Conservation (phyloP, 306 rosid species). For the Citrullus mucosospermus region DNA sequence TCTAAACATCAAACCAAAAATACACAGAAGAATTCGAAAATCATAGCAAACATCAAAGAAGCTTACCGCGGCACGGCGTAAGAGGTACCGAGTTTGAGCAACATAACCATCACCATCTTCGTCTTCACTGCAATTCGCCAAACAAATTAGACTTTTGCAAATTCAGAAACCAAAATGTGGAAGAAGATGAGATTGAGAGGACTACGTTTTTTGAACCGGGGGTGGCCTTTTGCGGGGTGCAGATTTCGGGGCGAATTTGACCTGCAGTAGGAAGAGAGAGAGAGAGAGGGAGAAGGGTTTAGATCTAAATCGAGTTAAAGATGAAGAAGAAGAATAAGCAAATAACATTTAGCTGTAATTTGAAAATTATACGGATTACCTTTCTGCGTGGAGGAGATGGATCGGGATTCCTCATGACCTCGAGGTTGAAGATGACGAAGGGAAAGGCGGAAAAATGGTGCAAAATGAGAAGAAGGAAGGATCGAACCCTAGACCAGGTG, state of each 20-base stretch:
- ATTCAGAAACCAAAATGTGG: neutral
- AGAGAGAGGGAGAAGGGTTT: neutral
- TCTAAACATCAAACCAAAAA: neutral
- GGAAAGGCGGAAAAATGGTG: neutral
- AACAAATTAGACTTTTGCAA: neutral
- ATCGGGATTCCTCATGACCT: slow-evolving; percentile 25
- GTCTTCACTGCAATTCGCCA: slow-evolving; percentile 30
- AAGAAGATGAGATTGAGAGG: neutral
- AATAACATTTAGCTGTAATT: neutral
- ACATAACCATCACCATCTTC: slow-evolving; percentile 14
- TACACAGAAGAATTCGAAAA: neutral
- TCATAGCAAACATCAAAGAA: neutral
- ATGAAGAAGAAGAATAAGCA: neutral
- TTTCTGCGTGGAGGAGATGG: slow-evolving; percentile 22
- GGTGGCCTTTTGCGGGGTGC: slow-evolving; percentile 19
- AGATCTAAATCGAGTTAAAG: neutral
- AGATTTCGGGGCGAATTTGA: slow-evolving; percentile 39
- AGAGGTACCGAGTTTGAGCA: slow-evolving; percentile 19
- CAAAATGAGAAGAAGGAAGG: neutral
- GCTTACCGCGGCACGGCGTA: slow-evolving; percentile 36
- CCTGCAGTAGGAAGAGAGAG: slow-evolving; percentile 16
- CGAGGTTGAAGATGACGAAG: slow-evolving; percentile 10
- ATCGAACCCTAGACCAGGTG: slow-evolving; percentile 17
- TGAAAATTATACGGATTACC: slow-evolving; percentile 11
- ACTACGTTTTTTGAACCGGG: slow-evolving; percentile 23